Percentiles rank a stretch among this genome's conserved stretches.
Conservation (phyloP, 2,329 filamentous ascomycete genomes). For the Sporothrix inflata region DNA sequence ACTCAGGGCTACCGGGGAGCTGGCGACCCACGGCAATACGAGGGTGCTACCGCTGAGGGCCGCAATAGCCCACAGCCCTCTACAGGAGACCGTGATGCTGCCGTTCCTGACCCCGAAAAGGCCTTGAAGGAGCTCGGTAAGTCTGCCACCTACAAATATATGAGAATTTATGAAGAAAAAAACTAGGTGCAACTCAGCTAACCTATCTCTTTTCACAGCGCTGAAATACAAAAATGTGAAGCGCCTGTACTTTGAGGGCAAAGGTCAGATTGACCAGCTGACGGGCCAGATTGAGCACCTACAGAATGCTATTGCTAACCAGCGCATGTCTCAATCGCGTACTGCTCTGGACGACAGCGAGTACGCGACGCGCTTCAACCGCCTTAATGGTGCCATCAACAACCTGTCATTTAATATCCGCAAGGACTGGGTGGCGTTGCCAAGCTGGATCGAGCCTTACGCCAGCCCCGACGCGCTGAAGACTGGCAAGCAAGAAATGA, state of each 20-base stretch:
- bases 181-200: background rate
- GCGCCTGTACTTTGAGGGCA: conserved; percentile 94
- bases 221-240: conserved; percentile 98
- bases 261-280: conserved; percentile 86
- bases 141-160: conserved; percentile 34
- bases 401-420: conserved; percentile 95
- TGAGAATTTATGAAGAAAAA: no score
- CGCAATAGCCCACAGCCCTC: conserved; percentile 62
- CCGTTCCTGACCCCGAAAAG: conserved; percentile 53
- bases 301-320: conserved; percentile 96
- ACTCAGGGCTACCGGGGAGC: conserved; percentile 41
- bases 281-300: conserved; percentile 87
- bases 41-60: conserved; percentile 53
- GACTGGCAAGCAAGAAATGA: conserved; percentile 97
- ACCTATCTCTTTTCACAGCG: conserved; percentile 37
- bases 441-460: conserved; percentile 75
- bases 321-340: conserved; percentile 89
- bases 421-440: conserved; percentile 86
- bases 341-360: conserved; percentile 95
- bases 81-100: conserved; percentile 45
- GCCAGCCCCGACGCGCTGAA: conserved; percentile 84
- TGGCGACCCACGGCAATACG: conserved; percentile 47
- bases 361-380: conserved; percentile 85
- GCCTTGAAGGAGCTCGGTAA: conserved; percentile 61
- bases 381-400: conserved; percentile 90